A percentile compares a stretch with the other conserved stretches of the same genome.
phyloP scores from a whole-genome alignment of 306 rosid species.

The Medicago truncatula region DNA sequence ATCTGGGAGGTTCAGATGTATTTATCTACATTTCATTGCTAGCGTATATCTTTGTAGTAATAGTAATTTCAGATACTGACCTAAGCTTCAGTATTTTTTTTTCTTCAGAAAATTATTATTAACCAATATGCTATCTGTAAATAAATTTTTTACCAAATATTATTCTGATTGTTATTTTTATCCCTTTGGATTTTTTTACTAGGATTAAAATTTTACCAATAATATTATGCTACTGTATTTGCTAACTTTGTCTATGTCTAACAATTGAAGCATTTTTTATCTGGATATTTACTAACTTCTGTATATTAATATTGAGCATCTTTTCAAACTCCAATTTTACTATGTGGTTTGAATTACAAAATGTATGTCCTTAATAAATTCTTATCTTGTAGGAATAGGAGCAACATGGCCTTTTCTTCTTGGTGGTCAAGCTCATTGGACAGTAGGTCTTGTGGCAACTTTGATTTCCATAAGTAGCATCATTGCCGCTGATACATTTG shows the following conservation, averaged over 20 bases:
- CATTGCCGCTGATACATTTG: conserved; percentile 94
- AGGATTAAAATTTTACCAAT: not conserved
- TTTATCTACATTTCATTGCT: conserved; percentile 15
- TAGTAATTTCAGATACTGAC: not conserved
- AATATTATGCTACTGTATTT: conserved; percentile 5
- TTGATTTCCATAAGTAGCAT: conserved; percentile 80
- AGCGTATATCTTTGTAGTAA: not conserved
- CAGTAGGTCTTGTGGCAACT: conserved; percentile 97
- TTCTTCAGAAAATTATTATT: conserved; percentile 18
- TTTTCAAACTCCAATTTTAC: not conserved
- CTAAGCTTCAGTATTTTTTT: conserved; percentile 13
- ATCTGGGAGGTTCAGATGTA: too few species aligned
- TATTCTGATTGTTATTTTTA: conserved; percentile 15
- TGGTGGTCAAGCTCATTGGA: conserved; percentile 83
- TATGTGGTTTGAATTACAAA: conserved; percentile 22
- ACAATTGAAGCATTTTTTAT: conserved; percentile 12
- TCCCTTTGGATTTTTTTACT: not conserved
- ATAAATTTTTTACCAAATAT: not conserved
- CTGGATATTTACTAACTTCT: conserved; percentile 25
- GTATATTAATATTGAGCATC: conserved; percentile 14
- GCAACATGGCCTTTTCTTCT: conserved; percentile 58
- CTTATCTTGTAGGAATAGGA: conserved; percentile 51
- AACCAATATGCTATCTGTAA: conserved; percentile 4
- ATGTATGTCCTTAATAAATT: conserved; percentile 32
- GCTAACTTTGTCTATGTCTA: conserved; percentile 11